Evolutionary conservation across 345 rosid genomes (phyloP).

Genomic region (Eucalyptus erythrocorys): DNA sequence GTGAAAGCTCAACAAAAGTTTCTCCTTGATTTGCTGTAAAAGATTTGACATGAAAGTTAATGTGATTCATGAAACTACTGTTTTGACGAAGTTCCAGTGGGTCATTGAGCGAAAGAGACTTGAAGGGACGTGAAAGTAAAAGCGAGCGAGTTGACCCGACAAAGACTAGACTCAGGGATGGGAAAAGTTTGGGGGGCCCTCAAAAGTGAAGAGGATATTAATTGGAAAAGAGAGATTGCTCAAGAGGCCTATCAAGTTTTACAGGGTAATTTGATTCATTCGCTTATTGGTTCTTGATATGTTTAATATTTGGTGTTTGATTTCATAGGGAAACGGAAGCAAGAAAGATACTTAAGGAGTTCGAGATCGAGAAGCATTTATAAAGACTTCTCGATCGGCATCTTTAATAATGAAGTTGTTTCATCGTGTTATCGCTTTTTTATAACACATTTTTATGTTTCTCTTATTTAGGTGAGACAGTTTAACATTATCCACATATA

Average conservation of each 20-base stretch:
- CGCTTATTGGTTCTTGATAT: background rate
- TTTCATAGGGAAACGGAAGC: background rate
- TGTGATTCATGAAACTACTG: background rate
- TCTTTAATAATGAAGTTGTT: background rate
- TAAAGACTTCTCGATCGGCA: background rate
- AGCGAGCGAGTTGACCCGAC: background rate
- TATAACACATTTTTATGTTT: background rate
- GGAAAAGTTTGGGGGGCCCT: background rate
- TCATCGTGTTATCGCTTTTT: accelerated
- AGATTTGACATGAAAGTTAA: background rate
- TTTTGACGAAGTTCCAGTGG: background rate
- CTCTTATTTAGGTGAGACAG: background rate
- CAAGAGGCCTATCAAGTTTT: background rate
- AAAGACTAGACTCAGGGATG: background rate
- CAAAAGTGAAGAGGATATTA: background rate
- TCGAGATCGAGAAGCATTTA: background rate
- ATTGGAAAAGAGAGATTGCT: background rate
- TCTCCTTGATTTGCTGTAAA: background rate
- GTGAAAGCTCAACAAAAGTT: background rate
- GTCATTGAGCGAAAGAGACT: background rate
- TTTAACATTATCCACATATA: background rate
- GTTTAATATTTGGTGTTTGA: background rate
- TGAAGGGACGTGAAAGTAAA: background rate
- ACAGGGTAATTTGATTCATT: background rate
- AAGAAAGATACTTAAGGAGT: background rate